phyloP scores from a whole-genome alignment of 1,284 basidiomycete genomes.

The Volvariella volvacea region DNA sequence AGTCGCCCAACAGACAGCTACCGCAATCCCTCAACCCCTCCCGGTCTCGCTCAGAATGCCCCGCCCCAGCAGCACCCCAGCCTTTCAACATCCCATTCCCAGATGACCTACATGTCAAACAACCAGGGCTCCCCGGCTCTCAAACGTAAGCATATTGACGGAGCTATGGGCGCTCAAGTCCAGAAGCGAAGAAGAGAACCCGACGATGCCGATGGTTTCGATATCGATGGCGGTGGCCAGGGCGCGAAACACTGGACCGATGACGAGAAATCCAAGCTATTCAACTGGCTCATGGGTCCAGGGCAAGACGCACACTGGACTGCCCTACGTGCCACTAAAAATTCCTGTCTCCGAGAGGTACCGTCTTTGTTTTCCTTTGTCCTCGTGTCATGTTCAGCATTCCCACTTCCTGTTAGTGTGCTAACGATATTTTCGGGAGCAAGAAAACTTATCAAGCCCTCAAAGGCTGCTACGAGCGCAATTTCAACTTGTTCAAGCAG shows the following conservation, averaged over 20 bases:
- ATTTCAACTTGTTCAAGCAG: slow-evolving; percentile 74
- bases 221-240: slow-evolving; percentile 39
- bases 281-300: slow-evolving; percentile 65
- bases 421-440: slow-evolving; percentile 55
- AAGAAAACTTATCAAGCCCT: slow-evolving; percentile 75
- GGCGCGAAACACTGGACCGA: slow-evolving; percentile 78
- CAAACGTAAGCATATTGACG: slow-evolving; percentile 51
- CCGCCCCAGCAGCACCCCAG: slow-evolving; percentile 24
- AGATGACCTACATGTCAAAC: slow-evolving; percentile 24
- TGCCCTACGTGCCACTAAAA: slow-evolving; percentile 65
- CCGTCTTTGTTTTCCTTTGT: slow-evolving; percentile 14
- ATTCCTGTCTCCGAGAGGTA: slow-evolving; percentile 71
- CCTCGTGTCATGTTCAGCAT: slow-evolving; percentile 1
- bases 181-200: slow-evolving; percentile 45
- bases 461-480: slow-evolving; percentile 76
- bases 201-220: slow-evolving; percentile 41
- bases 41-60: slow-evolving; percentile 25
- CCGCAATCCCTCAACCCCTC: slow-evolving; percentile 28
- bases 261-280: slow-evolving; percentile 66
- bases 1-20: slow-evolving; percentile 24
- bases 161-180: slow-evolving; percentile 23
- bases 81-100: slow-evolving; percentile 22
- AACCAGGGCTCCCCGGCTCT: slow-evolving; percentile 28
- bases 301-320: slow-evolving; percentile 72
- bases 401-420: slow-evolving; percentile 38